Conservation (phyloP, 495 filamentous ascomycete genomes). For the Elaphomyces granulatus region DNA sequence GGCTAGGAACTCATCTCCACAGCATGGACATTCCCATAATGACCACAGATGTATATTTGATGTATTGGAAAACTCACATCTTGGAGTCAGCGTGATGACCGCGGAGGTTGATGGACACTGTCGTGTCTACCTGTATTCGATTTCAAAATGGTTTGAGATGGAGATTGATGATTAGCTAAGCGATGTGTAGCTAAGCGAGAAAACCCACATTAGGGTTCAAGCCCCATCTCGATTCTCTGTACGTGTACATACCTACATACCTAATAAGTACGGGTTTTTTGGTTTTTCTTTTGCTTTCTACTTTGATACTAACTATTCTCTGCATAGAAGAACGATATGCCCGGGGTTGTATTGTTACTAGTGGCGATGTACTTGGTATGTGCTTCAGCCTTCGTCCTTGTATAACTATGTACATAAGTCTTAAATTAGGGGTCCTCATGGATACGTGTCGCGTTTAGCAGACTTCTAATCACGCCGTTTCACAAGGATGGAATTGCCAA, state of each 20-base stretch:
- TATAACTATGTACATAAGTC: too few species aligned
- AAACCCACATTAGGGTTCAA: constrained; percentile 24
- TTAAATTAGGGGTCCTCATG: too few species aligned
- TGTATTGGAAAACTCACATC: constrained; percentile 32
- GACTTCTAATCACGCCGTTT: too few species aligned
- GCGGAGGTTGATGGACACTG: constrained; percentile 36
- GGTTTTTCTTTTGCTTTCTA: too few species aligned
- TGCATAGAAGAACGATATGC: too few species aligned
- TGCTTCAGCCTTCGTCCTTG: background rate
- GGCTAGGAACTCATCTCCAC: constrained; percentile 1
- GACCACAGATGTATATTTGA: constrained; percentile 1
- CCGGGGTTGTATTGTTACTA: too few species aligned
- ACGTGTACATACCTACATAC: too few species aligned
- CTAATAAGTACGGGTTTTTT: too few species aligned
- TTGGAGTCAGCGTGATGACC: constrained; percentile 42
- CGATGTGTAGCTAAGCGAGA: constrained; percentile 32
- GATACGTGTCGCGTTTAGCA: too few species aligned
- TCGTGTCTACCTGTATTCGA: constrained; percentile 32
- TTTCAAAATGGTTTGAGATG: constrained; percentile 34
- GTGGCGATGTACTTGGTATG: too few species aligned
- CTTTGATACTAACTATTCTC: background rate
- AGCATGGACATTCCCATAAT: constrained; percentile 2
- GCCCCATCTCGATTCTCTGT: constrained; percentile 9
- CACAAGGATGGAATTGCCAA: too few species aligned
- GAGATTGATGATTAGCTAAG: constrained; percentile 35